Conservation (phyloP, 257 asterid species). For the Solanum habrochaites region DNA sequence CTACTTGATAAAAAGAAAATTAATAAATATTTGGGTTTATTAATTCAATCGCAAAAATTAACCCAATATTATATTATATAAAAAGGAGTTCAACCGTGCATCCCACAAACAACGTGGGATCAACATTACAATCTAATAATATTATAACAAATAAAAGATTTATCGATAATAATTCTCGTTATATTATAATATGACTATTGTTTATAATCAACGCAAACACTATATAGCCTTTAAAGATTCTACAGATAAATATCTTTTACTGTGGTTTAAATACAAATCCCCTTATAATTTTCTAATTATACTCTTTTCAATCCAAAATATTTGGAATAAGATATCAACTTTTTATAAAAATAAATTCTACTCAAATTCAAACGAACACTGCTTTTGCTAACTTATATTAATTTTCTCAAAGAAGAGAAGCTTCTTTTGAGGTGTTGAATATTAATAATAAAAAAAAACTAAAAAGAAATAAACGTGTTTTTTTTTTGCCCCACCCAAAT, state of each 20-base stretch:
- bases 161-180: too few species aligned
- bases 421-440: background rate
- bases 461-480: background rate
- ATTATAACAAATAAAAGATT: too few species aligned
- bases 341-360: background rate
- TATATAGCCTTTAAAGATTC: too few species aligned
- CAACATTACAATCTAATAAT: background rate
- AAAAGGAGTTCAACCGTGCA: background rate
- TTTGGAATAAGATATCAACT: background rate
- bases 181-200: too few species aligned
- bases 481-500: background rate
- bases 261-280: too few species aligned
- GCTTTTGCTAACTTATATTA: background rate
- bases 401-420: background rate
- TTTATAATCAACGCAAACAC: too few species aligned
- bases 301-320: background rate
- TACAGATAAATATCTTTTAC: too few species aligned
- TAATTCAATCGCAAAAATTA: too few species aligned
- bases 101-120: background rate
- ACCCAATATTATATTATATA: too few species aligned
- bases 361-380: background rate
- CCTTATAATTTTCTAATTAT: background rate
- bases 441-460: background rate
- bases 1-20: too few species aligned
- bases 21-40: too few species aligned